These are phyloP conservation scores for Mucor indicus DNA, from an alignment of 371 early-diverging fungal species.

Conservation along the genomic window DNA sequence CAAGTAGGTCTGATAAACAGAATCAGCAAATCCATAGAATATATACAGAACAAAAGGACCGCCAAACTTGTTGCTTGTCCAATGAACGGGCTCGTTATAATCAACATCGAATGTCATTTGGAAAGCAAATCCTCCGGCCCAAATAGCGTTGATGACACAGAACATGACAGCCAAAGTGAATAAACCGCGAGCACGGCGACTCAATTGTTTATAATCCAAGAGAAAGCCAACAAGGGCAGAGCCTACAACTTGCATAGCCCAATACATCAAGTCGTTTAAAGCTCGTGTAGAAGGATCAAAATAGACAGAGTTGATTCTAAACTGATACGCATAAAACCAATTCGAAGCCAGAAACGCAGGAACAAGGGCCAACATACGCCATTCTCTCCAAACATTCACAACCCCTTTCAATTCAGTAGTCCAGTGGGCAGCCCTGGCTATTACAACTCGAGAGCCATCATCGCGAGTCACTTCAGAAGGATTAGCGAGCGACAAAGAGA, in stretches of 20 bases:
- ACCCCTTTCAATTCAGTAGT: conserved; percentile 59
- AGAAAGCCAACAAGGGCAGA: conserved; percentile 52
- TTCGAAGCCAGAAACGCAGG: conserved; percentile 76
- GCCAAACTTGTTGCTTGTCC: conserved; percentile 31
- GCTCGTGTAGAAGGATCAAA: conserved; percentile 61
- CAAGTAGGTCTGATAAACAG: conserved; percentile 67
- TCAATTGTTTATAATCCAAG: conserved; percentile 46
- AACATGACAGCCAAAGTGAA: conserved; percentile 48
- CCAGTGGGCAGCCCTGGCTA: conserved; percentile 48
- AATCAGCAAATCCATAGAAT: conserved; percentile 65
- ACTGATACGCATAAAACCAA: conserved; percentile 76
- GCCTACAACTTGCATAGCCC: conserved; percentile 68
- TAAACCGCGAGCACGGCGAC: conserved; percentile 53
- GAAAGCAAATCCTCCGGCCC: conserved; percentile 62
- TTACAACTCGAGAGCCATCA: conserved; percentile 63
- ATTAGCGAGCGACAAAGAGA: conserved; percentile 55
- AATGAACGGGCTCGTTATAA: conserved; percentile 24
- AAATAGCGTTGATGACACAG: conserved; percentile 49
- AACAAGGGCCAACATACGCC: conserved; percentile 55
- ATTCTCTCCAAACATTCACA: conserved; percentile 61
- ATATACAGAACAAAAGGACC: conserved; percentile 66
- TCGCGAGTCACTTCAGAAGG: conserved; percentile 55
- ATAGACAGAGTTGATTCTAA: conserved; percentile 40
- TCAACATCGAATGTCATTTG: conserved; percentile 47
- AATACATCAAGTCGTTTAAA: conserved; percentile 69